These are phyloP conservation scores for Plasmopara halstedii DNA, from an alignment of 352 stramenopile genomes.

Conservation along the genomic window DNA sequence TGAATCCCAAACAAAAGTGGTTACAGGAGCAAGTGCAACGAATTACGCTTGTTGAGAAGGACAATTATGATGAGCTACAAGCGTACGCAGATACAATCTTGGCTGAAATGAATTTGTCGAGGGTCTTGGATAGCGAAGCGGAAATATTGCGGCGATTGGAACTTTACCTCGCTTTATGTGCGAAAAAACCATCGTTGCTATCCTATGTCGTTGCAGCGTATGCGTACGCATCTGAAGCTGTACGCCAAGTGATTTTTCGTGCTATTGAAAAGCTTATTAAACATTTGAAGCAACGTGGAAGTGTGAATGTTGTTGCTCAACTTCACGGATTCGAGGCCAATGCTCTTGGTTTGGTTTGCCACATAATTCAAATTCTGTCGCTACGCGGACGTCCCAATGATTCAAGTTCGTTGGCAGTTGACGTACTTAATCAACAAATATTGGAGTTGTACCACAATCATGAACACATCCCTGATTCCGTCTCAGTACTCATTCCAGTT, in stretches of 20 bases:
- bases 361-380: conserved; percentile 71
- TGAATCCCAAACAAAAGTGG: conserved; percentile 9
- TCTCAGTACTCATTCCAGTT: conserved; percentile 64
- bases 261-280: conserved; percentile 84
- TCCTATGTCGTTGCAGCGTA: conserved; percentile 54
- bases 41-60: conserved; percentile 19
- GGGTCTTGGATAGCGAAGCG: conserved; percentile 32
- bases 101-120: conserved; percentile 28
- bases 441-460: conserved; percentile 56
- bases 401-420: conserved; percentile 18
- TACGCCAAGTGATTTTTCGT: conserved; percentile 61
- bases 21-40: conserved; percentile 22
- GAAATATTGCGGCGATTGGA: conserved; percentile 67
- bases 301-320: conserved; percentile 51
- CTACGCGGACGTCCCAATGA: conserved; percentile 32
- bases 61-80: conserved; percentile 24
- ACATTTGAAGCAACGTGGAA: conserved; percentile 65
- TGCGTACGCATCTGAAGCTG: conserved; percentile 43
- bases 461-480: conserved; percentile 45
- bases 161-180: conserved; percentile 62
- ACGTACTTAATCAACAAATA: conserved; percentile 56
- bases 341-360: conserved; percentile 58
- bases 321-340: conserved; percentile 53
- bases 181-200: conserved; percentile 64
- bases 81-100: conserved; percentile 37